These are phyloP conservation scores for Aspergillus thermomutatus DNA, from an alignment of 2,329 filamentous ascomycete species.

Conservation along the genomic window DNA sequence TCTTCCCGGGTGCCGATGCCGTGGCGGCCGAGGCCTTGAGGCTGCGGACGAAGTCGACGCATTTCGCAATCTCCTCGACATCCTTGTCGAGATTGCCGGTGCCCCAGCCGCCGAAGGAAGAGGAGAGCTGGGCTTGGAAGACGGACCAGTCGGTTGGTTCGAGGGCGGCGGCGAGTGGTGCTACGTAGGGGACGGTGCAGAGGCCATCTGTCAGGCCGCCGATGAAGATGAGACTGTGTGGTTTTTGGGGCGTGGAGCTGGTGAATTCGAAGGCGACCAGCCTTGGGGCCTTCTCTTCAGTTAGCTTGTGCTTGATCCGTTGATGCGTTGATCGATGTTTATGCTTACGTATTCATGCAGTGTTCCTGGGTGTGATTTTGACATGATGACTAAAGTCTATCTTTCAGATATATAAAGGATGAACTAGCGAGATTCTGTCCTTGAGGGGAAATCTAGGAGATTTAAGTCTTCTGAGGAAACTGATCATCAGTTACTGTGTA, in stretches of 20 bases:
- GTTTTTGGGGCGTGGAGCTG: conserved; percentile 24
- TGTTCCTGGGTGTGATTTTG: conserved; percentile 26
- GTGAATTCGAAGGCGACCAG: conserved; percentile 43
- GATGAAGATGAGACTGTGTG: conserved; percentile 55
- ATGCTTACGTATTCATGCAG: conserved; percentile 37
- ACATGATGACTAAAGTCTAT: conserved; percentile 9
- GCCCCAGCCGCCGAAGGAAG: conserved; percentile 56
- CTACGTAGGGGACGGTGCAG: conserved; percentile 53
- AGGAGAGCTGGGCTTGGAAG: conserved; percentile 50
- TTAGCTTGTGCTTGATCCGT: conserved; percentile 3
- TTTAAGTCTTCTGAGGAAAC: neutral
- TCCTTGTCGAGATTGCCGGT: conserved; percentile 52
- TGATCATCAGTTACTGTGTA: neutral
- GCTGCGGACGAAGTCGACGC: conserved; percentile 50
- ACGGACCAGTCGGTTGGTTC: conserved; percentile 51
- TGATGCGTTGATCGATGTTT: neutral
- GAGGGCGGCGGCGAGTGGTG: conserved; percentile 48
- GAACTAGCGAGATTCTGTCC: neutral
- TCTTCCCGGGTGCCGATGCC: conserved; percentile 38
- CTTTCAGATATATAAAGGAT: neutral
- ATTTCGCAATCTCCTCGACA: conserved; percentile 51
- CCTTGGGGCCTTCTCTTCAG: conserved; percentile 30
- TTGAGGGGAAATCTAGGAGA: too few relatives aligned
- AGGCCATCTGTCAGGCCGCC: conserved; percentile 59
- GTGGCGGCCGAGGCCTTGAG: conserved; percentile 23